Evolutionary conservation across 805 yeast species (phyloP).

Genomic region (Dipodascus geniculatus): DNA sequence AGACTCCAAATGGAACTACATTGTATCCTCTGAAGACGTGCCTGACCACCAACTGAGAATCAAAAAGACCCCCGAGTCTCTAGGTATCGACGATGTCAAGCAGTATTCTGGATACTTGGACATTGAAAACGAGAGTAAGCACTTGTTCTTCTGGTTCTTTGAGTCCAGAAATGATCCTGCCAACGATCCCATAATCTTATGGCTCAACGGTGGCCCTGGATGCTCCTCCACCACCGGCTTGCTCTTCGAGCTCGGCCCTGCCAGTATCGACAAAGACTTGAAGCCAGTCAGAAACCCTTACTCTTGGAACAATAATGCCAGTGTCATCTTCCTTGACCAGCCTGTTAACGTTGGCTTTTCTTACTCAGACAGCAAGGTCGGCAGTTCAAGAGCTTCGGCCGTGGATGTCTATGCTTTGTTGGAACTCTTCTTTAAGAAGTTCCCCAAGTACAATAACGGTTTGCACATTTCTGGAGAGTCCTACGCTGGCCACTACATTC

Average conservation of each 20-base stretch:
- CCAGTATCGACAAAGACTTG: slow-evolving; percentile 51
- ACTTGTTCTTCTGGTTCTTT: slow-evolving; percentile 87
- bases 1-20: background rate
- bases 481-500: slow-evolving; percentile 91
- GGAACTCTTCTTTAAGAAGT: slow-evolving; percentile 69
- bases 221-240: slow-evolving; percentile 87
- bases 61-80: slow-evolving; percentile 40
- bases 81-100: slow-evolving; percentile 61
- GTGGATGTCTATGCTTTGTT: slow-evolving; percentile 78
- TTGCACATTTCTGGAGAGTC: slow-evolving; percentile 92
- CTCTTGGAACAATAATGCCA: slow-evolving; percentile 88
- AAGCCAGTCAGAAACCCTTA: slow-evolving; percentile 68
- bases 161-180: slow-evolving; percentile 82
- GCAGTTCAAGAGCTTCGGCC: slow-evolving; percentile 72
- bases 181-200: slow-evolving; percentile 75
- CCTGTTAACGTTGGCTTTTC: slow-evolving; percentile 92
- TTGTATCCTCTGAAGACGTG: background rate
- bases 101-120: slow-evolving; percentile 69
- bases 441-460: slow-evolving; percentile 53
- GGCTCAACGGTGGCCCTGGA: slow-evolving; percentile 97
- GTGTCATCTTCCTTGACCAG: slow-evolving; percentile 84
- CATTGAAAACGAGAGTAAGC: slow-evolving; percentile 64
- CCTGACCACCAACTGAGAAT: slow-evolving; percentile 44
- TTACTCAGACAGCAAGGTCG: slow-evolving; percentile 50
- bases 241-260: slow-evolving; percentile 86